Percentiles rank a stretch among this genome's conserved stretches.
phyloP scores from a whole-genome alignment of 192 early-diverging fungal species.

The Coemansia reversa region DNA sequence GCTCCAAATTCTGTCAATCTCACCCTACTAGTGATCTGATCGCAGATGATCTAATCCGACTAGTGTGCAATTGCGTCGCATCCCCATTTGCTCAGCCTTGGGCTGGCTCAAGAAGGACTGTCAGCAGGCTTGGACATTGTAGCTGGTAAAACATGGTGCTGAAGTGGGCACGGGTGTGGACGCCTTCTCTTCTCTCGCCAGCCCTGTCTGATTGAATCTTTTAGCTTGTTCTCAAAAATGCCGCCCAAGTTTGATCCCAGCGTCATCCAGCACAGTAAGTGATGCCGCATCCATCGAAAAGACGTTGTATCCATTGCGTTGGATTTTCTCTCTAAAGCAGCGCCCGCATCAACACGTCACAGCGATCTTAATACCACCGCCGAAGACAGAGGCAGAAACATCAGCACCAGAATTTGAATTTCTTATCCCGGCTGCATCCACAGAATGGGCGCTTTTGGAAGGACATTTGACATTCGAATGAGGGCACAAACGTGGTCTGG shows the following conservation, averaged over 20 bases:
- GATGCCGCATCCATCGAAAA: conserved; percentile 25
- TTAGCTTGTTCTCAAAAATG: conserved; percentile 54
- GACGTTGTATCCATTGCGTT: conserved; percentile 13
- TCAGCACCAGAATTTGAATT: neutral
- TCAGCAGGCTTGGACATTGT: neutral
- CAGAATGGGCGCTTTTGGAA: neutral
- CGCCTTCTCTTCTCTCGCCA: conserved; percentile 5
- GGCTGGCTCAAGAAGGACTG: neutral
- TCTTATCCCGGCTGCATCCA: neutral
- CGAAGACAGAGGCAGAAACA: neutral
- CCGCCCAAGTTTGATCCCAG: conserved; percentile 88
- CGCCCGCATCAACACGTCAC: neutral
- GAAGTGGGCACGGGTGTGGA: neutral
- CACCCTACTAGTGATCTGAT: neutral
- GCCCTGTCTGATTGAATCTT: conserved; percentile 43
- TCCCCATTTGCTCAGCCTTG: neutral
- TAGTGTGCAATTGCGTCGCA: neutral
- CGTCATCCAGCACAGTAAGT: conserved; percentile 67
- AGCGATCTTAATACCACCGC: neutral
- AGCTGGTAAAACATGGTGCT: neutral
- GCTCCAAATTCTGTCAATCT: neutral
- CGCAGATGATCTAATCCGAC: neutral
- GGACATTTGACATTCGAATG: neutral
- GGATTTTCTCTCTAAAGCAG: conserved; percentile 7
- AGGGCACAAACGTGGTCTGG: neutral